Evolutionary conservation across 2,329 filamentous ascomycete species (phyloP).

Genomic region (Xylaria sp.): DNA sequence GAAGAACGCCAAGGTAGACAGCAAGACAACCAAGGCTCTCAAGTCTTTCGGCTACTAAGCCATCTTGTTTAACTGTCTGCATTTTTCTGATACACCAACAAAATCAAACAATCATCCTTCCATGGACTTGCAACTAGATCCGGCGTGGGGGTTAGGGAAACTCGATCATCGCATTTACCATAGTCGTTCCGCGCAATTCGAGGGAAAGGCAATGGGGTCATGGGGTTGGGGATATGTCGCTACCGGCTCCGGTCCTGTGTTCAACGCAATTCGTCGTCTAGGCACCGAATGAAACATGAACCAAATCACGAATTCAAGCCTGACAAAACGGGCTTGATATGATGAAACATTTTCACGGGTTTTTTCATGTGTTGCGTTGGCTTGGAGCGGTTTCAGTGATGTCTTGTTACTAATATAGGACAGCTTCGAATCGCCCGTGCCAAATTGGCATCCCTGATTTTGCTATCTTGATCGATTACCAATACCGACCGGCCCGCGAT

Average conservation of each 20-base stretch:
- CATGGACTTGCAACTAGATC: constrained; percentile 45
- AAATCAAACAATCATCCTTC: constrained; percentile 38
- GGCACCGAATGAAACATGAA: constrained; percentile 45
- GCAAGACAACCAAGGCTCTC: constrained; percentile 87
- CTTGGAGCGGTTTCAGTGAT: neutral
- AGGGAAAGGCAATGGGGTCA: constrained; percentile 42
- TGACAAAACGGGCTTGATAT: constrained; percentile 17
- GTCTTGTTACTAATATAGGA: constrained; percentile 5
- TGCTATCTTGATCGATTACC: neutral
- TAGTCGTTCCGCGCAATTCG: constrained; percentile 42
- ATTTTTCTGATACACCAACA: constrained; percentile 40
- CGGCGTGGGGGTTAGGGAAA: constrained; percentile 45
- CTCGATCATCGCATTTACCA: constrained; percentile 43
- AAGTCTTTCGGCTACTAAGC: constrained; percentile 88
- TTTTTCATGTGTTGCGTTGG: constrained; percentile 7
- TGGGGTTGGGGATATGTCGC: constrained; percentile 39
- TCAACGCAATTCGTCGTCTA: constrained; percentile 44
- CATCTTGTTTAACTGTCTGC: constrained; percentile 37
- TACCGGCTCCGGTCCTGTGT: constrained; percentile 43
- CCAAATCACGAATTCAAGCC: constrained; percentile 36
- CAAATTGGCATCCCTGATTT: neutral
- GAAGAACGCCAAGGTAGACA: constrained; percentile 87
- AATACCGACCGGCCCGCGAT: neutral
- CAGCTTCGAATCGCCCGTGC: neutral
- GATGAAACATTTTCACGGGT: constrained; percentile 15